Evolutionary conservation across 371 early-diverging fungal species (phyloP).

Genomic region (Rhizomucor miehei): DNA sequence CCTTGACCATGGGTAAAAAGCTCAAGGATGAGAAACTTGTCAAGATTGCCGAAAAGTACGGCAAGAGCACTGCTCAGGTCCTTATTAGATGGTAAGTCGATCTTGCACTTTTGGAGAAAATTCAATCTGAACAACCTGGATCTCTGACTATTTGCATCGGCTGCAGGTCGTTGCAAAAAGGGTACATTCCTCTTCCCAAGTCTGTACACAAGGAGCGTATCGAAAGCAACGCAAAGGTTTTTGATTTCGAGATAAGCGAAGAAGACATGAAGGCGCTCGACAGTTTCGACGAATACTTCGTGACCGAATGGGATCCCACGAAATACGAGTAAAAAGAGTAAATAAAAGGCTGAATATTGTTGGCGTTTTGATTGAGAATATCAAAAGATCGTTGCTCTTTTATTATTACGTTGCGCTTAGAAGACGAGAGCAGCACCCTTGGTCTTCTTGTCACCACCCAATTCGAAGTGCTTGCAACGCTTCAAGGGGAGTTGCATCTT

Average conservation of each 20-base stretch:
- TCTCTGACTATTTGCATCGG: background rate
- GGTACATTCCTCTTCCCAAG: constrained; percentile 57
- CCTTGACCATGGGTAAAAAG: constrained; percentile 50
- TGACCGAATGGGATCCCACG: constrained; percentile 36
- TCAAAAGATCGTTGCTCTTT: background rate
- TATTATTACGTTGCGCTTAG: constrained; percentile 40
- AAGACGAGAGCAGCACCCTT: constrained; percentile 76
- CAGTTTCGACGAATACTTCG: constrained; percentile 32
- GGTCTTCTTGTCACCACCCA: constrained; percentile 98
- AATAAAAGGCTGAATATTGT: constrained; percentile 4
- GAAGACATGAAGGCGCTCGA: constrained; percentile 52
- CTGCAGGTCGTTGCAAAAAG: constrained; percentile 40
- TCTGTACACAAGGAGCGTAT: constrained; percentile 45
- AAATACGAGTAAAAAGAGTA: constrained; percentile 12
- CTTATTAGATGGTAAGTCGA: constrained; percentile 22
- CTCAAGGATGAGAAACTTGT: constrained; percentile 39
- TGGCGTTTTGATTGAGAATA: too few relatives aligned
- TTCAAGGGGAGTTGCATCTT: constrained; percentile 94
- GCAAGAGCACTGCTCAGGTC: constrained; percentile 47
- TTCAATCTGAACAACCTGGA: too few relatives aligned
- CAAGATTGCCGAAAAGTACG: constrained; percentile 44
- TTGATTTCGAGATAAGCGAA: constrained; percentile 51
- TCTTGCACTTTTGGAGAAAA: background rate
- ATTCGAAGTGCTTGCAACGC: constrained; percentile 99
- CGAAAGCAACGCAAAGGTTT: constrained; percentile 50